Evolutionary conservation across 2,329 filamentous ascomycete species (phyloP), one percentile per base, ranked within the genome.

Genomic region (Pyrenophora seminiperda): DNA sequence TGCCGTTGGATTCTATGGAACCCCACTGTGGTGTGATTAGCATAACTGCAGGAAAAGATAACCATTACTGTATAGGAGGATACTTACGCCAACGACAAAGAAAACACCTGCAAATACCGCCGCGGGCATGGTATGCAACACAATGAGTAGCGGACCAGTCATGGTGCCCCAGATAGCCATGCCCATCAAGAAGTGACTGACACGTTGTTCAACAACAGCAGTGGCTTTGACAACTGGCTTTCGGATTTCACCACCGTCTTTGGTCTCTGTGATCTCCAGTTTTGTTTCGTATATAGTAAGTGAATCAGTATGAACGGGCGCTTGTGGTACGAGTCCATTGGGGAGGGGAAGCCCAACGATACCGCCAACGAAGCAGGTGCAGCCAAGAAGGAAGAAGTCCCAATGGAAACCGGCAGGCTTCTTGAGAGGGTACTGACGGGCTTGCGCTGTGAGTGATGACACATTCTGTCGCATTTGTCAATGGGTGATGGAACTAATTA

Each of bases 321-420:
- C 81, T 57, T 82, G 79, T 2, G 80, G 80, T 1, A 81, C 78
- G 1, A 83, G 73, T 13, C 80, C 80, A 41, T 83, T 83, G 1
- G 80, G 80, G 33, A 82, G 65, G 0, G 80, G 80, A 6, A 83
- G 71, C 1, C 79, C 79, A 5, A 82, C 72, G 24, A 83, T 74
- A 4, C 79, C 79, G 7, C 73, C 73, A 13, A 81, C 73, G 55
- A 81, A 80, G 34, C 77, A 81, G 5, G 79, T 81, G 59, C 75
- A 79, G 3, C 80, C 80, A 2, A 83, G 75, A 0, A 83, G 73
- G 65, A 82, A 82, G 63, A 82, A 81, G 63, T 82, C 80, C 80
- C 80, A 82, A 60, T 82, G 79, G 55, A 82, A 83, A 2, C 80
- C 80, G 3, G 77, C 79, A 0, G 81, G 80, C 51, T 83, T 82